These are phyloP conservation scores for Gremmenia infestans DNA, from an alignment of 2,329 filamentous ascomycete species.

Conservation along the genomic window DNA sequence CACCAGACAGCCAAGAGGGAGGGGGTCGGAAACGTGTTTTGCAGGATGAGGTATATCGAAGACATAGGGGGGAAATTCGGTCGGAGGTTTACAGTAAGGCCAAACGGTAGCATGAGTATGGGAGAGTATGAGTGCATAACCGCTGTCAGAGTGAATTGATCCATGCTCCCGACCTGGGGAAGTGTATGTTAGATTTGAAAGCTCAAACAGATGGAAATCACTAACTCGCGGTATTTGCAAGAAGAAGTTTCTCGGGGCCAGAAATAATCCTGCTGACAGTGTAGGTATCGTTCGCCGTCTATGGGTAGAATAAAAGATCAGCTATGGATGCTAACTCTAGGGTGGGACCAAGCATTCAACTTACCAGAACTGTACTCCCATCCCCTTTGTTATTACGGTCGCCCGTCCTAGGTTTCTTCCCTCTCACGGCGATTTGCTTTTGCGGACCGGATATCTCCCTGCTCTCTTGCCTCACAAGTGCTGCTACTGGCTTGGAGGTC, in stretches of 20 bases:
- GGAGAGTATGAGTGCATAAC: conserved; percentile 76
- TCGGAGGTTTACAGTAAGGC: conserved; percentile 70
- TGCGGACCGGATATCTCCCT: conserved; percentile 22
- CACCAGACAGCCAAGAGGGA: conserved; percentile 80
- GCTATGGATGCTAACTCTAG: conserved; percentile 1
- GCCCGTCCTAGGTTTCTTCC: conserved; percentile 57
- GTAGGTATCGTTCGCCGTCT: conserved; percentile 83
- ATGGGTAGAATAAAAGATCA: conserved; percentile 5
- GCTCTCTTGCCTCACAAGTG: conserved; percentile 35
- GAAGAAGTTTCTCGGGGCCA: conserved; percentile 67
- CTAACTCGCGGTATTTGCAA: conserved; percentile 61
- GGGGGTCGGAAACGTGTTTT: conserved; percentile 59
- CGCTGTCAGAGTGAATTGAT: conserved; percentile 58
- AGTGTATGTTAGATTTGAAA: conserved; percentile 5
- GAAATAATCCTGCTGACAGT: conserved; percentile 79
- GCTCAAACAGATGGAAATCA: conserved; percentile 10
- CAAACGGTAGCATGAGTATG: conserved; percentile 81
- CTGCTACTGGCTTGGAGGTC: conserved; percentile 38
- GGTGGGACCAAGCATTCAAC: conserved; percentile 24
- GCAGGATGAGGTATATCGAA: conserved; percentile 74
- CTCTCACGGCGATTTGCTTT: conserved; percentile 52
- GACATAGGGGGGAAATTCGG: conserved; percentile 70
- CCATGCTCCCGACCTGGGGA: conserved; percentile 58
- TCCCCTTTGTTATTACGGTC: conserved; percentile 67
- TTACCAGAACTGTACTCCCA: conserved; percentile 60